These are phyloP conservation scores for Talaromyces adpressus DNA, from an alignment of 495 filamentous ascomycete species.

Conservation along the genomic window DNA sequence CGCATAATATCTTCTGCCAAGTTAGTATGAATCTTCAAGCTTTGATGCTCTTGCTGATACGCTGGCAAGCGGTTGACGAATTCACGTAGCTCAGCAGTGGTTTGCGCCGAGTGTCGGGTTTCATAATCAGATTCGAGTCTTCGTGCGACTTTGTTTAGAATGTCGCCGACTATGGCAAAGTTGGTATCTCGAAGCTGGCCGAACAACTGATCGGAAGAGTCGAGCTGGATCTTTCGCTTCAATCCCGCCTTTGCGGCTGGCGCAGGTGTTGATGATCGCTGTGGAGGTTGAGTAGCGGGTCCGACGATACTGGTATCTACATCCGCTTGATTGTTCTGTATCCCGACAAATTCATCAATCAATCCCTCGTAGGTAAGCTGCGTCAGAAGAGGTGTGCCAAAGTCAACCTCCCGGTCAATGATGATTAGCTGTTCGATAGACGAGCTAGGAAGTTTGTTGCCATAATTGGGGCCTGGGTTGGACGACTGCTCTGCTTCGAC, in stretches of 20 bases:
- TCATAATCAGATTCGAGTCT: slow-evolving; percentile 86
- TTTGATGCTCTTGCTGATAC: slow-evolving; percentile 90
- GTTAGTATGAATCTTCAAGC: slow-evolving; percentile 81
- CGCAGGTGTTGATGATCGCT: slow-evolving; percentile 46
- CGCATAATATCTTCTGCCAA: slow-evolving; percentile 94
- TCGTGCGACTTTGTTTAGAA: slow-evolving; percentile 85
- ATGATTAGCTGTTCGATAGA: slow-evolving; percentile 86
- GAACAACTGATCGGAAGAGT: slow-evolving; percentile 85
- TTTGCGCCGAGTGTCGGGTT: slow-evolving; percentile 80
- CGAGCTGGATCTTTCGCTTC: slow-evolving; percentile 86
- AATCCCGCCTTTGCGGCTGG: slow-evolving; percentile 51
- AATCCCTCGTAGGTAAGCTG: slow-evolving; percentile 96
- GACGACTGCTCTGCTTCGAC: slow-evolving; percentile 72
- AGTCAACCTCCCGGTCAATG: slow-evolving; percentile 91
- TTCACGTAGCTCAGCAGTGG: slow-evolving; percentile 79
- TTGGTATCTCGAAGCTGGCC: slow-evolving; percentile 86
- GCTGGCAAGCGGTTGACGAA: slow-evolving; percentile 88
- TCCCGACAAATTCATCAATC: slow-evolving; percentile 89
- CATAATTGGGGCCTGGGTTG: slow-evolving; percentile 43
- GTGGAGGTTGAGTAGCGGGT: slow-evolving; percentile 48
- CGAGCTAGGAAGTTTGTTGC: slow-evolving; percentile 72
- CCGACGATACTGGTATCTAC: slow-evolving; percentile 91
- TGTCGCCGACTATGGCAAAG: slow-evolving; percentile 84
- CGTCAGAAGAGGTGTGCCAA: slow-evolving; percentile 82
- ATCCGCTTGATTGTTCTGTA: slow-evolving; percentile 81